Evolutionary conservation across 2,329 filamentous ascomycete species (phyloP).

Genomic region (Hypomyces rosellus): DNA sequence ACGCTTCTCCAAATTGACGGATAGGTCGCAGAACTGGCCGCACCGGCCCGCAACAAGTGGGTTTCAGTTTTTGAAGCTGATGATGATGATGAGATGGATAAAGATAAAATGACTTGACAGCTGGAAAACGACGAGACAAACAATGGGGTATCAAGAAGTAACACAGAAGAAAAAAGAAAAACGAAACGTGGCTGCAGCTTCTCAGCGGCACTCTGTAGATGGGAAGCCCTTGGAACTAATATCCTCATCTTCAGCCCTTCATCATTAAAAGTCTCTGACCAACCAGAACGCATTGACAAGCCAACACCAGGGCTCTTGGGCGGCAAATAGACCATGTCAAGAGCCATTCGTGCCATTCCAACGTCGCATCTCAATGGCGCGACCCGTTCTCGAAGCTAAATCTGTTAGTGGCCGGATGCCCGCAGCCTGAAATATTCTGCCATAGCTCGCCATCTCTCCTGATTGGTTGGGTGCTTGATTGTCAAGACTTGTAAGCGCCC

Average conservation of each 20-base stretch:
- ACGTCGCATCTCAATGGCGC: no score
- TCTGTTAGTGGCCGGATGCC: constrained; percentile 10
- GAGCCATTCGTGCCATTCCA: constrained; percentile 1
- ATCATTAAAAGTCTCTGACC: no score
- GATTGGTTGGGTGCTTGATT: constrained; percentile 8
- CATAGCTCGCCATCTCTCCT: not conserved
- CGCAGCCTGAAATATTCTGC: not conserved
- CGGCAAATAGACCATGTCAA: not conserved
- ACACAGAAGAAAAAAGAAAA: not conserved
- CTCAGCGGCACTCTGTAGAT: constrained; percentile 1
- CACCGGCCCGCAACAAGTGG: constrained; percentile 10
- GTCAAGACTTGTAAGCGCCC: constrained; percentile 11
- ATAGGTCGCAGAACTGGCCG: constrained; percentile 18
- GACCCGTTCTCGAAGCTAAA: not conserved
- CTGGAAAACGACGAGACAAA: not conserved
- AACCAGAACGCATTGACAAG: no score
- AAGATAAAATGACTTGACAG: not conserved
- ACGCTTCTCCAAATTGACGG: constrained; percentile 5
- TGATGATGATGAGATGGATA: not conserved
- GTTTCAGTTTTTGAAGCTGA: not conserved
- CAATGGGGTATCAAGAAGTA: not conserved
- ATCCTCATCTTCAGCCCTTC: no score
- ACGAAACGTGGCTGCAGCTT: not conserved
- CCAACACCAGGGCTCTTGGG: no score
- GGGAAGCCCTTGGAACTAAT: no score